Evolutionary conservation across 768 basidiomycete genomes (phyloP).

Genomic region (Macrolepiota albuminosa): DNA sequence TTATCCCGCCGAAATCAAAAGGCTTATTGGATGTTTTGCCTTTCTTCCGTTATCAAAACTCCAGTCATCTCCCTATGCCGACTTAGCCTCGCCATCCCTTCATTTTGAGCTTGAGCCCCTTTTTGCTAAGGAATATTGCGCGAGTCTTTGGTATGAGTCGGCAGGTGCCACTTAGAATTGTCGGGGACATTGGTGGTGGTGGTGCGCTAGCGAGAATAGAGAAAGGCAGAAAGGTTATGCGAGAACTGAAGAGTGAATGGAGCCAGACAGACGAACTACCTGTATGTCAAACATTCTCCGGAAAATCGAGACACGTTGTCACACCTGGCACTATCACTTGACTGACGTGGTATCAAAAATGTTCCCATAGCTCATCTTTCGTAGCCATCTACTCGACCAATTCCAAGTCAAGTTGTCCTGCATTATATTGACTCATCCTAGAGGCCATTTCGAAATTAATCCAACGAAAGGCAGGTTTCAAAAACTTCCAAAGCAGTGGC

Average conservation of each 20-base stretch:
- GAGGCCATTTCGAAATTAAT: not conserved
- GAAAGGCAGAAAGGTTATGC: conserved; percentile 91
- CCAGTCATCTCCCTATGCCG: conserved; percentile 67
- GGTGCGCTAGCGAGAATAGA: conserved; percentile 90
- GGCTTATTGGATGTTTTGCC: conserved; percentile 63
- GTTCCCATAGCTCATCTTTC: not conserved
- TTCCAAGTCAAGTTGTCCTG: no score
- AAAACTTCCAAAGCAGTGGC: no score
- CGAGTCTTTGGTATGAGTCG: conserved; percentile 80
- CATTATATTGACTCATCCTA: no score
- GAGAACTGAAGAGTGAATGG: conserved; percentile 92
- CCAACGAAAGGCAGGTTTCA: not conserved
- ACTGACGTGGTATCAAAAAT: not conserved
- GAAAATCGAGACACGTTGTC: no score
- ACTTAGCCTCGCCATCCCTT: conserved; percentile 65
- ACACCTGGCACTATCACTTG: not conserved
- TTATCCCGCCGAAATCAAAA: conserved; percentile 59
- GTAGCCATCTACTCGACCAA: not conserved
- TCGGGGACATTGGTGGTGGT: conserved; percentile 89
- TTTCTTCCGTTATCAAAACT: conserved; percentile 70
- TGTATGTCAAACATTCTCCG: conserved; percentile 35
- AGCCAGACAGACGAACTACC: conserved; percentile 85
- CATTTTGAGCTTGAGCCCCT: conserved; percentile 77
- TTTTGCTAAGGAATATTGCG: conserved; percentile 89
- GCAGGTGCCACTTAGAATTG: conserved; percentile 82